These are phyloP conservation scores for Thalassiosira hispida DNA, from an alignment of 352 stramenopile genomes.

Conservation along the genomic window DNA sequence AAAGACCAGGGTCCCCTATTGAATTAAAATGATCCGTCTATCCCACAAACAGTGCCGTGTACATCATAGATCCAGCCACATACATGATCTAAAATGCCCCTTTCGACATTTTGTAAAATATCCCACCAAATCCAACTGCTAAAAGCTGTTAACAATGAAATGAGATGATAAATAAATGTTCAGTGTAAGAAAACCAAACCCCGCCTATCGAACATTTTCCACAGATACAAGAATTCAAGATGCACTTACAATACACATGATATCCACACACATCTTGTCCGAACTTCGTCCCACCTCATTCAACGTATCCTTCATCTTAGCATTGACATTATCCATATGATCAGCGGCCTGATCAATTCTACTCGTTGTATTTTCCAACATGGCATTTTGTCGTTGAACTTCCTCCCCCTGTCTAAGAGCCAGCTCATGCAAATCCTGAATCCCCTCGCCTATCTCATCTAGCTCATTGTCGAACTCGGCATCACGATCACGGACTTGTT, in stretches of 20 bases:
- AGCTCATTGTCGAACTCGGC: slow-evolving; percentile 82
- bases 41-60: too few species aligned
- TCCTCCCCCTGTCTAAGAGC: slow-evolving; percentile 77
- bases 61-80: too few species aligned
- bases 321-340: slow-evolving; percentile 79
- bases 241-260: slow-evolving; percentile 83
- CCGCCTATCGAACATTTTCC: background rate
- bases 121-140: slow-evolving; percentile 31
- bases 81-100: background rate
- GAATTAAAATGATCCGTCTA: too few species aligned
- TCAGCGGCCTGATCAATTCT: slow-evolving; percentile 80
- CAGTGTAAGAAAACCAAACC: background rate
- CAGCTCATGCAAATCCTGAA: slow-evolving; percentile 81
- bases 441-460: slow-evolving; percentile 82
- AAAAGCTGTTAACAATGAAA: slow-evolving; percentile 22
- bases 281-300: slow-evolving; percentile 74
- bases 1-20: too few species aligned
- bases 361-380: slow-evolving; percentile 75
- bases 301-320: slow-evolving; percentile 84
- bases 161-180: background rate
- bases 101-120: slow-evolving; percentile 17
- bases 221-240: slow-evolving; percentile 5
- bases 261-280: slow-evolving; percentile 85
- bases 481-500: slow-evolving; percentile 77
- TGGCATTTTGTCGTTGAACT: slow-evolving; percentile 77